phyloP scores from a whole-genome alignment of 2,329 filamentous ascomycete species.

The Sporothrix dimorphospora region DNA sequence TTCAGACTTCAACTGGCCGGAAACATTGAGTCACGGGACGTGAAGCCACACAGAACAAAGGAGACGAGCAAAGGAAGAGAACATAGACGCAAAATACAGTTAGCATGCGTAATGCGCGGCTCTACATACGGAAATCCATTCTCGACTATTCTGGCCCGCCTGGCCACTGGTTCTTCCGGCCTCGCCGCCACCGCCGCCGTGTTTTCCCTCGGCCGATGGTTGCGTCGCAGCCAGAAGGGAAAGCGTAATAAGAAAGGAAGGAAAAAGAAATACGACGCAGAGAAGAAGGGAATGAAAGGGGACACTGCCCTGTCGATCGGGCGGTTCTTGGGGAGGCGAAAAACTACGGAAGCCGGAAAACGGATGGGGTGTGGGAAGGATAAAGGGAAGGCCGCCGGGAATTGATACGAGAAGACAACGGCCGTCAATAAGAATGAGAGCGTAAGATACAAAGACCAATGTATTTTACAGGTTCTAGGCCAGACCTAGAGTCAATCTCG shows the following conservation, averaged over 20 bases:
- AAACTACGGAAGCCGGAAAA: not conserved
- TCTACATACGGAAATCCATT: not conserved
- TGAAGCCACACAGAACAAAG: not conserved
- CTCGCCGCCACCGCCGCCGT: not conserved
- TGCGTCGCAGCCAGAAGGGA: not conserved
- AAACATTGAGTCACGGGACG: not conserved
- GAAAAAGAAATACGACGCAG: too few relatives aligned
- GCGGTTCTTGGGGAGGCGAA: not conserved
- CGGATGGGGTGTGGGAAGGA: not conserved
- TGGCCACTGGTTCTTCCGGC: not conserved
- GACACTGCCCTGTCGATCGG: conserved; percentile 7
- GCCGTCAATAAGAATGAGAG: not conserved
- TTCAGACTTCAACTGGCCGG: not conserved
- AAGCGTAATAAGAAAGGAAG: not conserved
- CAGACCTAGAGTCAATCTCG: not conserved
- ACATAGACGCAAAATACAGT: not conserved
- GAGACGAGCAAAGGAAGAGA: not conserved
- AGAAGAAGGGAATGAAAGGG: not conserved
- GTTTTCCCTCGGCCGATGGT: not conserved
- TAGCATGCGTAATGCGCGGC: not conserved
- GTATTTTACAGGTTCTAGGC: not conserved
- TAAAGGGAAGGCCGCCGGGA: not conserved
- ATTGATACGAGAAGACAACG: not conserved
- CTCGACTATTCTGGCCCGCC: not conserved
- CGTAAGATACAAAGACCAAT: not conserved